A percentile compares a stretch with the other conserved stretches of the same genome.
These are phyloP conservation scores for Penicillium olsonii DNA, from an alignment of 2,329 filamentous ascomycete species.

Conservation along the genomic window DNA sequence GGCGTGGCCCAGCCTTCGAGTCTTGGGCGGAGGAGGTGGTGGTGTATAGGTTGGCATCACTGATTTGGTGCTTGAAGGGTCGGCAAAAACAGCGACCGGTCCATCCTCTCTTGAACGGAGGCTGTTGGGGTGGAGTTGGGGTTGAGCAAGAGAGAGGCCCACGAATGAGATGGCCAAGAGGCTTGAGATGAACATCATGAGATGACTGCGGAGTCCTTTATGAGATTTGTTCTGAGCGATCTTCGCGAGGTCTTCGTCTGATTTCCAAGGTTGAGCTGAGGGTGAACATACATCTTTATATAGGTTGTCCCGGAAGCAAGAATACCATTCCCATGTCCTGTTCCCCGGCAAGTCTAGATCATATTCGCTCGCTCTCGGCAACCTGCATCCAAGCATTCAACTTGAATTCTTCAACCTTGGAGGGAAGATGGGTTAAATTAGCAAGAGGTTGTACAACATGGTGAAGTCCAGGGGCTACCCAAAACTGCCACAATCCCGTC, in stretches of 20 bases:
- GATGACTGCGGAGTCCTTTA: neutral
- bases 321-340: neutral
- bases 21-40: conserved; percentile 5
- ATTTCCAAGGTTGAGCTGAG: neutral
- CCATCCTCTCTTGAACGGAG: neutral
- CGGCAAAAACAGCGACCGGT: conserved; percentile 7
- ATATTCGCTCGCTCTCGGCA: neutral
- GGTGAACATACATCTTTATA: neutral
- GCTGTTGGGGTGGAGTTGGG: conserved; percentile 1
- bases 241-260: too few relatives aligned
- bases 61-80: neutral
- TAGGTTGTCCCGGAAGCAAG: neutral
- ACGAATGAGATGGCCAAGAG: conserved; percentile 11
- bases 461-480: conserved; percentile 5
- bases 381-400: neutral
- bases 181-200: conserved; percentile 13
- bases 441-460: neutral
- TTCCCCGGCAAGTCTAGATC: neutral
- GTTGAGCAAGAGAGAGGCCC: conserved; percentile 9
- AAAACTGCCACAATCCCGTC: conserved; percentile 3
- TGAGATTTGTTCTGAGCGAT: neutral
- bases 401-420: neutral
- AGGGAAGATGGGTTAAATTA: neutral
- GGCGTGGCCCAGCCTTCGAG: conserved; percentile 29
- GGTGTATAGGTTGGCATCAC: neutral